Conservation (phyloP, 2,329 filamentous ascomycete genomes). For the Ceratocystis papillata region DNA sequence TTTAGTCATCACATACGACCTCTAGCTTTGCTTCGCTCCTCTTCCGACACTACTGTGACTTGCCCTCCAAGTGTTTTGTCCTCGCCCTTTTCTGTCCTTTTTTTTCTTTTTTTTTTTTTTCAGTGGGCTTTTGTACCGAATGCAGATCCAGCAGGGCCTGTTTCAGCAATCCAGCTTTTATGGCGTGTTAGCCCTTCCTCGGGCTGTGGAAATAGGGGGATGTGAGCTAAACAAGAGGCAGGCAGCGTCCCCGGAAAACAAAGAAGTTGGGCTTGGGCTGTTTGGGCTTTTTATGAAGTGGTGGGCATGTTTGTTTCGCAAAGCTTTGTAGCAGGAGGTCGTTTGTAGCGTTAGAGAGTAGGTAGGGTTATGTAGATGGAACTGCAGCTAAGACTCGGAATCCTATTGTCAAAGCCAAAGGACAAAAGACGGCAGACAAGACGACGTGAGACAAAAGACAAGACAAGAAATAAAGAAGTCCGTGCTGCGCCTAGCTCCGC, state of each 20-base stretch:
- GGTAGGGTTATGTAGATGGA: background rate
- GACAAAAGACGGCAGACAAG: background rate
- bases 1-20: too few species aligned
- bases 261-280: background rate
- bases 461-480: background rate
- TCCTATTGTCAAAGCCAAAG: background rate
- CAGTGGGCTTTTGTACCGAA: background rate
- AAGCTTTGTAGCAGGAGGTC: background rate
- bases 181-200: background rate
- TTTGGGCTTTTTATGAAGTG: too few species aligned
- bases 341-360: background rate
- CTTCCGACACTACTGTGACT: too few species aligned
- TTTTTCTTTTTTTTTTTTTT: background rate
- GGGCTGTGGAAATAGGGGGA: background rate
- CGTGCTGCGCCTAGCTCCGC: background rate
- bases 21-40: too few species aligned
- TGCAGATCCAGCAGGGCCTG: conserved; percentile 6
- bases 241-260: background rate
- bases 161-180: background rate
- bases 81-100: background rate
- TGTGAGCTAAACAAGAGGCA: background rate
- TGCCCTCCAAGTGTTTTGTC: background rate
- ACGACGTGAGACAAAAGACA: background rate
- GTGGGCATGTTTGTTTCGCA: too few species aligned
- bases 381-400: background rate